A percentile compares a stretch with the other conserved stretches of the same genome.
Evolutionary conservation across 1,284 basidiomycete species (phyloP).

Genomic region (Rhodotorula sp.): DNA sequence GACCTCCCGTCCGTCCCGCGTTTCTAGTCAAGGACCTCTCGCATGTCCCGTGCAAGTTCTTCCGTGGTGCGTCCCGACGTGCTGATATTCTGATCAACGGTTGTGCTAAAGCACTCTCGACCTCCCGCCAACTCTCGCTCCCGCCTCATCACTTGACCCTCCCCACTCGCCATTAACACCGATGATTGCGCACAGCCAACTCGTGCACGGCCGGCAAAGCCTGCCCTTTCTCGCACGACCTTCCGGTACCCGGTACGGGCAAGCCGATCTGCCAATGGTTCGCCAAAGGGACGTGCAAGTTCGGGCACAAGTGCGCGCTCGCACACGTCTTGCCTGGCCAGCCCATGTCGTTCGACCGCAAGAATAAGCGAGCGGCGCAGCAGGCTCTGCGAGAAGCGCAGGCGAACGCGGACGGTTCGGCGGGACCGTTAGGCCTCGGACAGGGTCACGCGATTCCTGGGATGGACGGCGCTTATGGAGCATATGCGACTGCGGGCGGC

Average conservation of each 20-base stretch:
- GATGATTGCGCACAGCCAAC: slow-evolving; percentile 55
- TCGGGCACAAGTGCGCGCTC: slow-evolving; percentile 85
- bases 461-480: too few species aligned
- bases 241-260: slow-evolving; percentile 51
- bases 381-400: slow-evolving; percentile 40
- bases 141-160: too few species aligned
- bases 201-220: slow-evolving; percentile 69
- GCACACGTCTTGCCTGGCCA: slow-evolving; percentile 93
- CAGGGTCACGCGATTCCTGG: too few species aligned
- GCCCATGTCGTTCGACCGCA: slow-evolving; percentile 89
- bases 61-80: slow-evolving; percentile 62
- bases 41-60: slow-evolving; percentile 98
- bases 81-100: too few species aligned
- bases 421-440: background rate
- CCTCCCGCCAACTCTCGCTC: background rate
- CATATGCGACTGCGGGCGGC: background rate
- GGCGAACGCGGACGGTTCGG: slow-evolving; percentile 11
- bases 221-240: slow-evolving; percentile 86
- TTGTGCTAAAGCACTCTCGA: too few species aligned
- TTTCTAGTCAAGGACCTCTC: slow-evolving; percentile 76
- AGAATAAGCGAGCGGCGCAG: slow-evolving; percentile 96
- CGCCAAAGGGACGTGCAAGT: slow-evolving; percentile 86
- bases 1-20: background rate
- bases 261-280: slow-evolving; percentile 95
- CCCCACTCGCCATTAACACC: too few species aligned